Conservation (phyloP, 2,329 filamentous ascomycete genomes). For the Phialophora verrucosa region DNA sequence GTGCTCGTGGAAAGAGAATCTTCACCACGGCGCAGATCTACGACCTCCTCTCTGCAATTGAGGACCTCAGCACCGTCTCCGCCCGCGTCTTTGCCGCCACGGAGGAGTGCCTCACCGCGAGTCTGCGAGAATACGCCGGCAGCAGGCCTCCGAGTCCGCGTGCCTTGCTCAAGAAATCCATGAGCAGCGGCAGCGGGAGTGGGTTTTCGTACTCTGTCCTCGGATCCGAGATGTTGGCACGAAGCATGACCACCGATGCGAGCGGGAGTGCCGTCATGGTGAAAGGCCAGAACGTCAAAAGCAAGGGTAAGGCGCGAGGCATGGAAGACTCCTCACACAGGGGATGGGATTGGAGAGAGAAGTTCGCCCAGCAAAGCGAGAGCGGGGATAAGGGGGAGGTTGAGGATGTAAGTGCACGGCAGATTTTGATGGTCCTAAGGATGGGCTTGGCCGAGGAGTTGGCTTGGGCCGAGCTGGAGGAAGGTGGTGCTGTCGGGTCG, state of each 20-base stretch:
- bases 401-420: conserved; percentile 63
- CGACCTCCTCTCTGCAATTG: conserved; percentile 74
- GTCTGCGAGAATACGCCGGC: conserved; percentile 72
- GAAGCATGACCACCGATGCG: conserved; percentile 53
- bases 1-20: conserved; percentile 42
- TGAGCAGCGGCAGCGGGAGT: conserved; percentile 59
- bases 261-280: conserved; percentile 54
- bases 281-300: conserved; percentile 27
- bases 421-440: conserved; percentile 75
- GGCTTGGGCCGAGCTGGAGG: conserved; percentile 37
- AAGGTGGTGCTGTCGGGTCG: neutral
- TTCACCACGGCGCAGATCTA: conserved; percentile 76
- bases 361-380: conserved; percentile 54
- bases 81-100: conserved; percentile 74
- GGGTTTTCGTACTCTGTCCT: conserved; percentile 71
- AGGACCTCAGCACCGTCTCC: conserved; percentile 78
- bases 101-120: conserved; percentile 77
- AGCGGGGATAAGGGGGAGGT: neutral
- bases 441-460: conserved; percentile 76
- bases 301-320: conserved; percentile 37
- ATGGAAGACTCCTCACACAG: conserved; percentile 43
- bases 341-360: conserved; percentile 75
- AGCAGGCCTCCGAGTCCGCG: conserved; percentile 64
- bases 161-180: conserved; percentile 70
- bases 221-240: conserved; percentile 73